Evolutionary conservation across 2,329 filamentous ascomycete species (phyloP), one percentile per base, ranked within the genome.

Genomic region (Podosphaera fusca): DNA sequence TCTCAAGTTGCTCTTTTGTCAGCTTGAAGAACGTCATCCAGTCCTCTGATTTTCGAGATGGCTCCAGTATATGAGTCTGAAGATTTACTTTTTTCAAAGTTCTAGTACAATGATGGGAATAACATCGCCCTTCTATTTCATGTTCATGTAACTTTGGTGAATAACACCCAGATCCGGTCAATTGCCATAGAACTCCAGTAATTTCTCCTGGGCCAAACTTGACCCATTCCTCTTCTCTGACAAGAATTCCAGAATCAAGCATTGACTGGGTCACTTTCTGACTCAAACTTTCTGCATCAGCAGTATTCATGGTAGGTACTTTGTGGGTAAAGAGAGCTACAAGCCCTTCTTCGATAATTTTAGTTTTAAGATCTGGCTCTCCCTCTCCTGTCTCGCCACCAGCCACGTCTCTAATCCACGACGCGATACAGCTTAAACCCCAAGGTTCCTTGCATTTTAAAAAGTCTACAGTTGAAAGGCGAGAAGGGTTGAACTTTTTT

Each of bases 291-390:
- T 98, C 92, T 0, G 92, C 92, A 73, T 98, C 94, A 4, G 90
- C 89, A 47, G 92, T 90, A 64, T 98, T 96, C 87, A 98, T 95
- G 0, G 88, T 98, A 0, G 92, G 89, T 0, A 98, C 88, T 69
- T 95, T 96, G 70, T 86, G 79, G 1, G 87, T 94, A 68, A 98
- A 96, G 5, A 98, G 74, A 35, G 82, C 85, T 47, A 95, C 82
- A 47, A 98, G 75, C 2, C 87, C 89, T 63, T 96, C 89, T 58
- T 87, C 83, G 55, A 98, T 81, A 1, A 85, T 82, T 65, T 87
- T 85, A 66, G 85, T 80, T 67, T 85, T 88, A 52, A 98, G 72
- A 68, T 98, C 88, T 9, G 83, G 81, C 66, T 95, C 90, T 45
- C 90, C 89, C 63, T 95, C 89, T 9, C 66, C 66, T 33, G 64